Evolutionary conservation across 2,329 filamentous ascomycete genomes (phyloP).

Genomic region (Neofusicoccum kwambonambiense): DNA sequence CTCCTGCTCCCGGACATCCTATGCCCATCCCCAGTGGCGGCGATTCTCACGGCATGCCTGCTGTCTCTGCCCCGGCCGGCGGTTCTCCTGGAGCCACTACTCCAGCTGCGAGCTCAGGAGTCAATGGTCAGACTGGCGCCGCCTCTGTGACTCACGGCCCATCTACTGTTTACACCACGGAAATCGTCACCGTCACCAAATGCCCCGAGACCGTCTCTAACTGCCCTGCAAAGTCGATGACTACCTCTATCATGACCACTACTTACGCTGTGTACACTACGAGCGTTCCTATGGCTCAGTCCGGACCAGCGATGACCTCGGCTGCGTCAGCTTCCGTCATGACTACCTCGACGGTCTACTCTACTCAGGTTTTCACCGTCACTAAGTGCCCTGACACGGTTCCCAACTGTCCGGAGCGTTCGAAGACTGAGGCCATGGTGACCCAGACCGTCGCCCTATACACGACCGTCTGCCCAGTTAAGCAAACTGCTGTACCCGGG

Average conservation of each 20-base stretch:
- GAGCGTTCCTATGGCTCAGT: background rate
- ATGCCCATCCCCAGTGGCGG: too few species aligned
- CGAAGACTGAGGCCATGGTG: background rate
- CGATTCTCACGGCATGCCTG: too few species aligned
- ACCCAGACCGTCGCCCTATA: background rate
- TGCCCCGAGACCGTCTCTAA: slow-evolving; percentile 2
- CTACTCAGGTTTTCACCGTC: background rate
- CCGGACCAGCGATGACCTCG: too few species aligned
- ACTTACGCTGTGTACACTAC: background rate
- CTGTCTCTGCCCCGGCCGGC: too few species aligned
- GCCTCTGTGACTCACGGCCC: too few species aligned
- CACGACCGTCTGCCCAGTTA: slow-evolving; percentile 8
- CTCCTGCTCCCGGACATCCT: too few species aligned
- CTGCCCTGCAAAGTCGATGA: slow-evolving; percentile 4
- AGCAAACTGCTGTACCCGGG: background rate
- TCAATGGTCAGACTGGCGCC: too few species aligned
- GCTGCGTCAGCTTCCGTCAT: background rate
- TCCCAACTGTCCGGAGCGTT: background rate
- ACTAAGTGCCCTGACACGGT: background rate
- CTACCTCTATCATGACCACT: background rate
- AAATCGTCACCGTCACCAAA: background rate
- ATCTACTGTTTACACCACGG: background rate
- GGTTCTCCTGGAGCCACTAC: too few species aligned
- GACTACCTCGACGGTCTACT: slow-evolving; percentile 13
- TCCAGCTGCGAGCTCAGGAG: too few species aligned